phyloP scores from a whole-genome alignment of 2,329 filamentous ascomycete genomes.

The Periconia macrospinosa region DNA sequence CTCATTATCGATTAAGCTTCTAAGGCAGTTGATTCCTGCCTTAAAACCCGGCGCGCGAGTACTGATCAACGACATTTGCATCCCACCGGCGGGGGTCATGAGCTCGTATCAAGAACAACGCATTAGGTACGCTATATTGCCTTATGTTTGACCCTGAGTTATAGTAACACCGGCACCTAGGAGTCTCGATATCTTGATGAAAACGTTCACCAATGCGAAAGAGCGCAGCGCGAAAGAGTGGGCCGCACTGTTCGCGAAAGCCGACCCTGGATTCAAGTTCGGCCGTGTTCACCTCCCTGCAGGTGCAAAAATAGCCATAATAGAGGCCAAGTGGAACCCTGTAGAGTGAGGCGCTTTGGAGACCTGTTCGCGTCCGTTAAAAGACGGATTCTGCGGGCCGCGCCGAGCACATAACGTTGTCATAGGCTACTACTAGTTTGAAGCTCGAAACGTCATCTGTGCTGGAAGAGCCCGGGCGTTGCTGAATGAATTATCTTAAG shows the following conservation, averaged over 20 bases:
- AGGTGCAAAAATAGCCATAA: neutral
- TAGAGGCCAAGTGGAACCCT: neutral
- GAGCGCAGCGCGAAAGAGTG: slow-evolving; percentile 51
- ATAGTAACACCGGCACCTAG: neutral
- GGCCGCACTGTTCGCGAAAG: slow-evolving; percentile 44
- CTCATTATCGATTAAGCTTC: slow-evolving; percentile 21
- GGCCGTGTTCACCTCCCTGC: no score
- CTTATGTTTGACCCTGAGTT: slow-evolving; percentile 1
- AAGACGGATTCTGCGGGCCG: no score
- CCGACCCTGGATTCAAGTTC: slow-evolving; percentile 29
- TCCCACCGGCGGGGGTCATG: slow-evolving; percentile 10
- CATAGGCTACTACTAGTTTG: no score
- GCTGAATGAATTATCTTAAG: no score
- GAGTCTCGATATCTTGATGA: slow-evolving; percentile 49
- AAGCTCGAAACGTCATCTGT: no score
- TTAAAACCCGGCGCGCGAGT: slow-evolving; percentile 23
- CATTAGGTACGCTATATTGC: slow-evolving; percentile 11
- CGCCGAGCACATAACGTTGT: no score
- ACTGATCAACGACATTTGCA: slow-evolving; percentile 17
- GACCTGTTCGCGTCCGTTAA: neutral
- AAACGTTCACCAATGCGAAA: slow-evolving; percentile 49
- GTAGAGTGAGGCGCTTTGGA: neutral
- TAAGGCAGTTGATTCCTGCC: slow-evolving; percentile 18
- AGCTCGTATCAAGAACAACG: slow-evolving; percentile 9
- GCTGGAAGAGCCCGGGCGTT: no score